Base-by-base conservation (phyloP, 306 rosid genomes). In the Mucuna pruriens region DNA sequence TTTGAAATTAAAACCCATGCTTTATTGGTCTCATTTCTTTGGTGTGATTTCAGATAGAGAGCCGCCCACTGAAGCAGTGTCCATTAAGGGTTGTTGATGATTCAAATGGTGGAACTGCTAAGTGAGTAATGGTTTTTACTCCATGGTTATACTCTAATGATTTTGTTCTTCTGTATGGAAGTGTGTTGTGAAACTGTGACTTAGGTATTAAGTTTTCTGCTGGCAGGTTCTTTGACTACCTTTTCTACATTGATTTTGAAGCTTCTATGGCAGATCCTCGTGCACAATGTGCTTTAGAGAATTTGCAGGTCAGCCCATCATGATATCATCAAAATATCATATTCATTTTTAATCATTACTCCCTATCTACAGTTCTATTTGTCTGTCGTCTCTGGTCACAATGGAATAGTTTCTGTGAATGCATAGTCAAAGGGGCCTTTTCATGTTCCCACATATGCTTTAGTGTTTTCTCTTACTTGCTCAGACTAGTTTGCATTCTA, bases 181-280 rank as follows among this genome's bases (percentile, higher is more conserved):
- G 15, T 44, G 9, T 81, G 19, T 52, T 19, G 46, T 70, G 40
- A 71, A 80, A 55, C n/a, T 51, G 39, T 57, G 58, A 36, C 75
- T 29, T 16, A 62, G 58, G 38, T 49, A 19, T 61, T 19, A 71
- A 40, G 34, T 66, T 80, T 73, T 58, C 44, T 86, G 75, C 63
- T 83, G 63, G 77, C 91, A 92, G 97, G 86, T 85, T 75, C 54
- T 92, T 92, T 23, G 89, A 89, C 74, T 90, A 89, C 85, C 87
- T 90, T 55, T 90, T 92, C 76, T 90, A 89, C 84, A 78, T 92
- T 9, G 97, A 92, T 77, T 89, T 92, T 80, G 92, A 92, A 84
- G 97, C 97, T 75, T 92, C 97, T 3, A 85, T 92, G 93, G 94
- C 91, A 13, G 93, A 92, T 63, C 84, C 88, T 11, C 89, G 89